A percentile compares a stretch with the other conserved stretches of the same genome.
These are phyloP conservation scores for Kickxella alabastrina DNA, from an alignment of 192 early-diverging fungal species.

Conservation along the genomic window DNA sequence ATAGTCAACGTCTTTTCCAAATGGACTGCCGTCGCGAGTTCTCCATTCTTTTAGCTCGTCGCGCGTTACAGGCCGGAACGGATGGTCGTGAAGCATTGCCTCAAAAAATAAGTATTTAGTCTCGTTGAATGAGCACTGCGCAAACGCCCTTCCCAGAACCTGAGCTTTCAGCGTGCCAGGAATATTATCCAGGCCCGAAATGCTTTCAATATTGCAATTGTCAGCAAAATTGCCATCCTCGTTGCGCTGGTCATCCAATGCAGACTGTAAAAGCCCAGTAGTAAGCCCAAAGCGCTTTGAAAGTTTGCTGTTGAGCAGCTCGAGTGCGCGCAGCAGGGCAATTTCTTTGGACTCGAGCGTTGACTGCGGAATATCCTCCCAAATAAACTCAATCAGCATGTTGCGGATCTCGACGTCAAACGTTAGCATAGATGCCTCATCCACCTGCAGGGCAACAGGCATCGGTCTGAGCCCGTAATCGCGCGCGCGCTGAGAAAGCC, in stretches of 20 bases:
- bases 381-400: conserved; percentile 24
- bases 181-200: conserved; percentile 7
- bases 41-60: conserved; percentile 41
- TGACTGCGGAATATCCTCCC: conserved; percentile 34
- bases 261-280: conserved; percentile 5
- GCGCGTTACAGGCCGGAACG: conserved; percentile 40
- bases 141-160: conserved; percentile 34
- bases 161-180: conserved; percentile 15
- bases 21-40: conserved; percentile 17
- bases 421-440: conserved; percentile 11
- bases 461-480: conserved; percentile 22
- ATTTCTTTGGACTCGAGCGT: conserved; percentile 27
- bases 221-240: conserved; percentile 10
- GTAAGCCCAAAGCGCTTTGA: conserved; percentile 30
- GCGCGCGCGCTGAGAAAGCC: conserved; percentile 19
- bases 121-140: conserved; percentile 26
- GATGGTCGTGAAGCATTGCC: conserved; percentile 48
- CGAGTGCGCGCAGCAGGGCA: conserved; percentile 36
- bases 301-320: conserved; percentile 32
- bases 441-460: conserved; percentile 39
- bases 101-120: conserved; percentile 17
- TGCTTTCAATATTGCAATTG: conserved; percentile 4
- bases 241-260: conserved; percentile 19
- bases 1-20: conserved; percentile 37
- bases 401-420: conserved; percentile 29